Base-by-base conservation (phyloP, 176 grass and related monocot genomes). In the Zizania latifolia region DNA sequence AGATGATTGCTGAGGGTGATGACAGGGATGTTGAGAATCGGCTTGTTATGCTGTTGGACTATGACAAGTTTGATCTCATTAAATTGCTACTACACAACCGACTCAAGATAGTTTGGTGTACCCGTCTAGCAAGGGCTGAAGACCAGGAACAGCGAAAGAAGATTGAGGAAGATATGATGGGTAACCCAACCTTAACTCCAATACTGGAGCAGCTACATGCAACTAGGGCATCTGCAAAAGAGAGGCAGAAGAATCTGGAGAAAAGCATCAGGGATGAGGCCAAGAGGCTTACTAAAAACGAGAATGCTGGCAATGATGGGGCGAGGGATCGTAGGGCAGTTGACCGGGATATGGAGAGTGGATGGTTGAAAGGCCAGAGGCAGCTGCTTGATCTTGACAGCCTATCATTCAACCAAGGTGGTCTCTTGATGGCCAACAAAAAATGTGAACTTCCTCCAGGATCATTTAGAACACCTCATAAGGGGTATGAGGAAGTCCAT, bases 61-160 rank as follows among this genome's bases (percentile, higher is more conserved):
- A 94, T 54, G 91, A 94, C 51, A 99, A 99, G 62, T 99, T 99
- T 70, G 91, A 94, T 61, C 91, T 99, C 65, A 91, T 99, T 30
- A 99, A 92, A 34, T 28, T 99, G 56, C 84, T 99, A 4, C 72
- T 92, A 3, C 78, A 45, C 24, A 99, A 99, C 75, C 81, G 95
- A n/a, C 76, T 92, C 76, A 99, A 99, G 86, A 88, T 99, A 21
- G 89, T 99, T n/a, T 99, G 95, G 95, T 99, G 95, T 54, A 99
- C 95, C 62, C 86, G 86, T 23, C 81, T 94, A 8, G 95, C 95
- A 12, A 87, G 95, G 51, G 95, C 89, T 31, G 91, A 99, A 37
- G 91, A 94, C 51, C 91, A 99, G 81, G 91, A 99, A 13, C 82
- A 92, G 58, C 61, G 91, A 19, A 94, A 86, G 82, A 76, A 75